Evolutionary conservation across 495 filamentous ascomycete genomes (phyloP).

Genomic region (Glarea lozoyensis): DNA sequence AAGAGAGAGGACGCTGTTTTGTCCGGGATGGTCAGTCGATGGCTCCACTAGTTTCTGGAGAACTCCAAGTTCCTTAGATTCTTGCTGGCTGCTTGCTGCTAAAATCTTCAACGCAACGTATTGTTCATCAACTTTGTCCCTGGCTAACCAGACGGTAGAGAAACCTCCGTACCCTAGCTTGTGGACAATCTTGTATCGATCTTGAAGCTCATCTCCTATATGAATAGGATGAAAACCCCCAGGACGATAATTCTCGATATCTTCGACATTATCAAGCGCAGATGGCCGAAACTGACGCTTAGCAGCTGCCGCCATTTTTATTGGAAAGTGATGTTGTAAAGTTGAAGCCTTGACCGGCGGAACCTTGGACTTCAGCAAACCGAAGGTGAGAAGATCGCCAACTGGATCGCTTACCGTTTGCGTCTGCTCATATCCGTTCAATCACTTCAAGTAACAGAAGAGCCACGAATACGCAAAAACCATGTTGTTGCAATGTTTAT

Average conservation of each 20-base stretch:
- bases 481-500: no score
- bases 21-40: neutral
- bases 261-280: conserved; percentile 5
- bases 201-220: conserved; percentile 34
- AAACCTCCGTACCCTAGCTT: conserved; percentile 40
- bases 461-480: no score
- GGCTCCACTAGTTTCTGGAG: neutral
- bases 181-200: conserved; percentile 31
- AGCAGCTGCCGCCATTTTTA: no score
- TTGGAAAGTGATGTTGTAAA: no score
- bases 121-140: conserved; percentile 17
- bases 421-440: no score
- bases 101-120: conserved; percentile 25
- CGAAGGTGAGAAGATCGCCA: no score
- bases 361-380: no score
- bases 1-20: conserved; percentile 4
- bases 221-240: conserved; percentile 37
- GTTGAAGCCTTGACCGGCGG: no score
- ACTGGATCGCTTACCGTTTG: no score
- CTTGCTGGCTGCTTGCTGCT: neutral
- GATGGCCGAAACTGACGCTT: conserved; percentile 3
- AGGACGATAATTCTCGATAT: conserved; percentile 20
- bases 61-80: conserved; percentile 4
- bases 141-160: conserved; percentile 31
- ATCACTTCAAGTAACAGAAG: no score